phyloP scores from a whole-genome alignment of 2,329 filamentous ascomycete species.

The Magnaporthiopsis incrustans region DNA sequence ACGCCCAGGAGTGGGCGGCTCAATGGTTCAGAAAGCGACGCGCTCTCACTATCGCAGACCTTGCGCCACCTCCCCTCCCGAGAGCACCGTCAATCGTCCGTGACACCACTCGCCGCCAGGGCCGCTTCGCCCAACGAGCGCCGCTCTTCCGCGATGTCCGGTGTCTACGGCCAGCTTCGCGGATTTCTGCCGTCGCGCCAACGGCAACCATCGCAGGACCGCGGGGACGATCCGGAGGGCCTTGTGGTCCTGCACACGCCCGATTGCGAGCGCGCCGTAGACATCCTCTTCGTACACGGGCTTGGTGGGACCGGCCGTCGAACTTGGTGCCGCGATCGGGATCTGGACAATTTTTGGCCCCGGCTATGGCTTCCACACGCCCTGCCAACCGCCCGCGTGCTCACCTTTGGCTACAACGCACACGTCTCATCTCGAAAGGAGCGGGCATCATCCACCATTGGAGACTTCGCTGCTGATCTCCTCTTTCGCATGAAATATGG shows the following conservation, averaged over 20 bases:
- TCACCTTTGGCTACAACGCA: conserved; percentile 26
- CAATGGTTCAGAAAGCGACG: no score
- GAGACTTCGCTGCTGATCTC: conserved; percentile 18
- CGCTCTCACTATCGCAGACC: no score
- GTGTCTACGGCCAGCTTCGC: background rate
- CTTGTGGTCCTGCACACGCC: background rate
- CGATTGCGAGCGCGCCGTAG: conserved; percentile 9
- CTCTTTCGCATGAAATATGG: conserved; percentile 17
- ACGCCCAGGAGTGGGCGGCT: no score
- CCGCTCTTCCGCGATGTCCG: background rate
- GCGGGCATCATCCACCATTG: conserved; percentile 8
- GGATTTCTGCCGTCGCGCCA: no score
- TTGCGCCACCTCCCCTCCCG: no score
- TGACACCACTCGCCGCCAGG: no score
- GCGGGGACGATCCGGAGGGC: conserved; percentile 40
- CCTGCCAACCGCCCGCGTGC: conserved; percentile 17
- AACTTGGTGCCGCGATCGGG: conserved; percentile 23
- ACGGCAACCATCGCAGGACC: background rate
- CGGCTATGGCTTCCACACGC: conserved; percentile 21
- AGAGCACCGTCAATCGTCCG: no score
- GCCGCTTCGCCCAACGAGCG: no score
- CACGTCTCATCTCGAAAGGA: conserved; percentile 15
- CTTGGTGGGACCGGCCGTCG: conserved; percentile 22
- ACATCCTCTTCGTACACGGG: conserved; percentile 27
- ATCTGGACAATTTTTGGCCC: conserved; percentile 24